Base-by-base conservation (phyloP, 1,139 yeast species). In the Zygoascus meyerae region DNA sequence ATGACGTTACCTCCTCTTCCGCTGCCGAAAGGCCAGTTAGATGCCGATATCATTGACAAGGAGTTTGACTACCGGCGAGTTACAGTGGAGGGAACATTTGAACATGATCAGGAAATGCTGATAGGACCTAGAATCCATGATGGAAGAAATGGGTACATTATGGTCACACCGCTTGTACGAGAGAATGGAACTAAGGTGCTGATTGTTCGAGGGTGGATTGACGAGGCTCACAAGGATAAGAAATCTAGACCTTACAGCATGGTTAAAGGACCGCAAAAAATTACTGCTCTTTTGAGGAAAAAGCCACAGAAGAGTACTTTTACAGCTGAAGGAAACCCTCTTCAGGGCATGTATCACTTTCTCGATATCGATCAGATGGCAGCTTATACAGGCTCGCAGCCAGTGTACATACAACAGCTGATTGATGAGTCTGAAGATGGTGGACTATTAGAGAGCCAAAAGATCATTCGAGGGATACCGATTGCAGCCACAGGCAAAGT, bases 191-290 rank as follows among this genome's bases (percentile, higher is more conserved):
- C 86, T 0, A 62, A 72, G 48, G 70, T 90, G 26, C 71, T 92
- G 48, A 76, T 92, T 31, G 95, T 87, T 64, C 77, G 99, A 55
- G 99, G 99, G 6, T 92, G 97, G 95, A 81, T 92, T 41, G 71
- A 79, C 31, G 87, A 84, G 56, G 83, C 81, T 14, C 79, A 78
- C 55, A 82, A 84, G 5, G 71, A 79, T 26, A 95, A 94, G 30
- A 67, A 71, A 9, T 67, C 72, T 5, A 75, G 98, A 57, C 58
- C 73, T 76, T 61, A 73, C 72, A 81, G 94, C 1, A 61, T 83
- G 49, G 95, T 95, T 1, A 68, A 73, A 52, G 95, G 90, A 8
- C 83, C 79, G 49, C 84, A 86, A 41, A 81, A 81, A 44, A 70
- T 90, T 34, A 80, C 76, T 52, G 89, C 95, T 47, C 68, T 87